Evolutionary conservation across 2,329 filamentous ascomycete species (phyloP).

Genomic region (Alternaria sp.): DNA sequence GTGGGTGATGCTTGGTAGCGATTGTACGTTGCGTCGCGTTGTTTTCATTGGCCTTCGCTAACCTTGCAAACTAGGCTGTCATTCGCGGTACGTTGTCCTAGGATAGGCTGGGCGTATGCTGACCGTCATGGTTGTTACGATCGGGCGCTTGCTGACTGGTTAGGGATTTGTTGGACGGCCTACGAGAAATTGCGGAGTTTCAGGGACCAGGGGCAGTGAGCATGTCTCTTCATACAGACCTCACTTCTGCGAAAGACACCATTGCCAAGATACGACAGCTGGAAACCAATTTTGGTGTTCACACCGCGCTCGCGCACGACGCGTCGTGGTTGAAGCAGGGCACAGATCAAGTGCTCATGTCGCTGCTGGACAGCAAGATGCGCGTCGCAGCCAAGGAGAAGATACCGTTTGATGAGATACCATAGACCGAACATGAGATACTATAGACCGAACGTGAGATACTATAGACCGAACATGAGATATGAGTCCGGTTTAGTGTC

Average conservation of each 20-base stretch:
- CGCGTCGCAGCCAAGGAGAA: constrained; percentile 28
- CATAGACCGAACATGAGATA: constrained; percentile 3
- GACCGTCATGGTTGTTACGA: not conserved
- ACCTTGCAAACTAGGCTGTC: constrained; percentile 25
- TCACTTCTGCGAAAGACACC: constrained; percentile 36
- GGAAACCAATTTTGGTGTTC: constrained; percentile 35
- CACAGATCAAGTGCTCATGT: constrained; percentile 39
- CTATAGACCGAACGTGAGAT: not conserved
- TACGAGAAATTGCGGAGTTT: constrained; percentile 39
- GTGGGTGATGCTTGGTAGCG: constrained; percentile 46
- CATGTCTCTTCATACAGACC: constrained; percentile 41
- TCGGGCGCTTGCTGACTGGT: constrained; percentile 7
- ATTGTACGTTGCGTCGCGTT: constrained; percentile 26
- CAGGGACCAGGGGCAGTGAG: constrained; percentile 29
- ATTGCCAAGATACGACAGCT: constrained; percentile 37
- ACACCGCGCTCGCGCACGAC: constrained; percentile 45
- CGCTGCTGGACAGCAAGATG: constrained; percentile 40
- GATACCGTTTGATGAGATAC: constrained; percentile 28
- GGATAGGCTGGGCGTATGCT: not conserved
- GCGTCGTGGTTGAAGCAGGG: constrained; percentile 40
- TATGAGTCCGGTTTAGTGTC: not conserved
- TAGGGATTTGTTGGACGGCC: constrained; percentile 43
- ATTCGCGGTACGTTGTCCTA: constrained; percentile 37
- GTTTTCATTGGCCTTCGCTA: not conserved
- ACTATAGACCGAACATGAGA: not conserved